Conservation (phyloP, 2,329 filamentous ascomycete genomes). For the Clarireedia monteithiana region DNA sequence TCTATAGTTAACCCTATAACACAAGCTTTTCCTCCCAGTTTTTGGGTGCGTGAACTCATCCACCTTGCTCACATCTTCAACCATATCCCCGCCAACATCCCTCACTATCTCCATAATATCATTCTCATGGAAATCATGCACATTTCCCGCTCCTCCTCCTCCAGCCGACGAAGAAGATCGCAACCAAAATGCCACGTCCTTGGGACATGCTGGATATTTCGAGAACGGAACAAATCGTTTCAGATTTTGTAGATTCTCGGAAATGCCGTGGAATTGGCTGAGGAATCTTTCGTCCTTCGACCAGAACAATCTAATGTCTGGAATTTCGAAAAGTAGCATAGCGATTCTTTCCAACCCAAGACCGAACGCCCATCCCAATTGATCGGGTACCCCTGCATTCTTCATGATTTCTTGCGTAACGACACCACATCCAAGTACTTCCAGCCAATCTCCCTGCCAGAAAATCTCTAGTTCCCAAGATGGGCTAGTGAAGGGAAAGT, state of each 20-base stretch:
- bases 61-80: conserved; percentile 78
- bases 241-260: conserved; percentile 40
- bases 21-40: conserved; percentile 74
- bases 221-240: conserved; percentile 78
- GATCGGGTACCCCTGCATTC: conserved; percentile 65
- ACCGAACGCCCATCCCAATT: conserved; percentile 92
- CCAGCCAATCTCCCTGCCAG: conserved; percentile 92
- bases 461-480: conserved; percentile 95
- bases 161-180: conserved; percentile 37
- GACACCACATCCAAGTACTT: conserved; percentile 88
- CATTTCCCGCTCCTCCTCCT: conserved; percentile 36
- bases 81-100: conserved; percentile 69
- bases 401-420: conserved; percentile 75
- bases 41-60: conserved; percentile 88
- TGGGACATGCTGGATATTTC: conserved; percentile 80
- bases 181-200: conserved; percentile 94
- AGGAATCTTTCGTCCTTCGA: conserved; percentile 77
- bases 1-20: conserved; percentile 89
- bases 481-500: conserved; percentile 94
- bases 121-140: conserved; percentile 73
- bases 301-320: conserved; percentile 97
- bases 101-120: conserved; percentile 95
- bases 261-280: conserved; percentile 67
- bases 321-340: conserved; percentile 94
- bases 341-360: conserved; percentile 90